Base-by-base conservation (phyloP, 257 asterid species). In the Verbascum thapsus region DNA sequence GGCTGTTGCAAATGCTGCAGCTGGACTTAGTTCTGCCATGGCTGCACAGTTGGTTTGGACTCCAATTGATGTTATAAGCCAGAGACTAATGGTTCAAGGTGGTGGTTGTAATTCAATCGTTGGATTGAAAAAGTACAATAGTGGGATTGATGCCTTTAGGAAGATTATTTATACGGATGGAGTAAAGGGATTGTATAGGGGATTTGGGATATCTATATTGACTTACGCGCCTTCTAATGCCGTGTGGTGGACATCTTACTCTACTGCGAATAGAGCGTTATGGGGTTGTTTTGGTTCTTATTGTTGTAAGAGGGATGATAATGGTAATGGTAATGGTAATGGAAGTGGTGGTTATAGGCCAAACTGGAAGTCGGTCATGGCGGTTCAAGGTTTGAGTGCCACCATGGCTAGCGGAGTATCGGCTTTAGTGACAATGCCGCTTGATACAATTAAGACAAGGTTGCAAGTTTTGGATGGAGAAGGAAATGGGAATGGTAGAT, bases 31-130 rank as follows among this genome's bases (percentile, higher is more conserved):
- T 37, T 94, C 99, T 6, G 94, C 99, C 22, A 82, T 94, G 95
- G 97, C 97, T 9, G 99, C 99, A 16, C 99, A 94, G 51, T 63
- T 94, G 71, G 99, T 94, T 17, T 94, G 99, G 99, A 94, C 99
- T 0, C 97, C 99, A 4, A 70, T 94, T 30, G 99, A 94, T 58
- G 96, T 94, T 10, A 91, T 94, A 39, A 94, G 99, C 72, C 99
- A 94, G 85, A 83, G 97, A 53, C 78, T 94, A 35, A 94, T 94
- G 99, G 97, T 94, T 3, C 99, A 94, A 55, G 97, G 99, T 12
- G 63, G 80, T 6, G 47, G 70, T 17, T 49, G 63, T 55, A 77
- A 53, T 23, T 58, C 68, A 6, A 53, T 60, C 9, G 74, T 59
- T 75, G 83, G 85, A 5, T 78, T 84, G 81, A 85, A 78, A 66